Evolutionary conservation across 306 rosid genomes (phyloP).

Genomic region (Dalbergia cultrata): DNA sequence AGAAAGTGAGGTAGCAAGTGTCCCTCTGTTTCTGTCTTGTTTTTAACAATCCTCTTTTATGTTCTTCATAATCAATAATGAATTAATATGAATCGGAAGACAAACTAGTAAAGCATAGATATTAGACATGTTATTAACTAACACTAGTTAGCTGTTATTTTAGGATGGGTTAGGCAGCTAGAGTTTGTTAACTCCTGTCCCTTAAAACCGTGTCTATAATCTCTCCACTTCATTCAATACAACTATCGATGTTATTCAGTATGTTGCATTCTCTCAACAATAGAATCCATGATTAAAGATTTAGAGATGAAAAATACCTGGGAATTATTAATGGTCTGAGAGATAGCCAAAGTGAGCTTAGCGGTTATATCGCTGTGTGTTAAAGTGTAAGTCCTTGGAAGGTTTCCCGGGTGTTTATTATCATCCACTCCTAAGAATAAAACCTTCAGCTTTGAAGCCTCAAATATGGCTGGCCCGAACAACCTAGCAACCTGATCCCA

Average conservation of each 20-base stretch:
- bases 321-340: slow-evolving; percentile 82
- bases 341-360: slow-evolving; percentile 86
- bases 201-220: too few relatives aligned
- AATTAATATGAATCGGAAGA: neutral
- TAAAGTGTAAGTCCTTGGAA: slow-evolving; percentile 84
- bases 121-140: too few relatives aligned
- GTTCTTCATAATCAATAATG: neutral
- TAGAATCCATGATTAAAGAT: neutral
- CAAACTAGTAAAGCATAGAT: neutral
- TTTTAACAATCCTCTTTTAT: neutral
- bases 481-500: slow-evolving; percentile 80
- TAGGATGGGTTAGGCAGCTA: too few relatives aligned
- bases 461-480: slow-evolving; percentile 94
- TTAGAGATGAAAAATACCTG: slow-evolving; percentile 69
- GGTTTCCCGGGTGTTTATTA: slow-evolving; percentile 87
- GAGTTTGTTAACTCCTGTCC: too few relatives aligned
- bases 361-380: slow-evolving; percentile 91
- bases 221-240: too few relatives aligned
- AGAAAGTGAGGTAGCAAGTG: slow-evolving; percentile 5
- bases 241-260: too few relatives aligned
- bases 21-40: slow-evolving; percentile 28
- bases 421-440: slow-evolving; percentile 85
- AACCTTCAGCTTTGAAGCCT: slow-evolving; percentile 90
- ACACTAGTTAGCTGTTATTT: too few relatives aligned
- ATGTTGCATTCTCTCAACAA: neutral